Conservation (phyloP, 108 stramenopile species). For the Cyclotella atomus region DNA sequence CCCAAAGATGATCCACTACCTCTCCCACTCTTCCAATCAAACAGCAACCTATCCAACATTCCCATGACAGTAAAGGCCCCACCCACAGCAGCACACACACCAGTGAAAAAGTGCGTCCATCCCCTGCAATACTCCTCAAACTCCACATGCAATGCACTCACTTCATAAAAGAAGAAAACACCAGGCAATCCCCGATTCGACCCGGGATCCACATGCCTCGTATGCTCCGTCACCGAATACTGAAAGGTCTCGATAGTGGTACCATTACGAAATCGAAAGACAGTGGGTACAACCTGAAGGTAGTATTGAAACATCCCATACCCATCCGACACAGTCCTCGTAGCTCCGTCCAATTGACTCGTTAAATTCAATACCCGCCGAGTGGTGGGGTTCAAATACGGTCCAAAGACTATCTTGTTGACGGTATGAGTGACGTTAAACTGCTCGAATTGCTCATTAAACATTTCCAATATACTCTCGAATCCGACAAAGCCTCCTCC, state of each 20-base stretch:
- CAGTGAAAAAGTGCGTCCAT: constrained; percentile 84
- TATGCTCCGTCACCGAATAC: constrained; percentile 97
- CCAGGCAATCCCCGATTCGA: constrained; percentile 91
- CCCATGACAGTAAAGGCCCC: constrained; percentile 90
- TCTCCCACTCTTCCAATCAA: constrained; percentile 41
- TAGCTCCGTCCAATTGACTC: constrained; percentile 81
- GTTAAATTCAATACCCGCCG: constrained; percentile 30
- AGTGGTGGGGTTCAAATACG: constrained; percentile 61
- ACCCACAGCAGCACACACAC: constrained; percentile 87
- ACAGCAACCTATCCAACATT: constrained; percentile 76
- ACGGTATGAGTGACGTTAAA: constrained; percentile 94
- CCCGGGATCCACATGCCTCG: constrained; percentile 93
- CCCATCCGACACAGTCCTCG: constrained; percentile 66
- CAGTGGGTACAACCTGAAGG: constrained; percentile 95
- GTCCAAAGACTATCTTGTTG: constrained; percentile 90
- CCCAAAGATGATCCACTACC: too few relatives aligned
- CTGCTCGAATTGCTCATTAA: constrained; percentile 73
- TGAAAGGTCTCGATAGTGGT: constrained; percentile 88
- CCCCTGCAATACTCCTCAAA: constrained; percentile 90
- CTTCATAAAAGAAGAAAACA: constrained; percentile 98
- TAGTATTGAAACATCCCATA: constrained; percentile 96
- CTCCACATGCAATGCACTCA: constrained; percentile 90
- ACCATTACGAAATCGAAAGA: constrained; percentile 79
- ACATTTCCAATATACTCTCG: constrained; percentile 40
- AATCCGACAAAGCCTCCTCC: constrained; percentile 39